phyloP scores from a whole-genome alignment of 106 monocot species.

The Xerophyta viscosa region DNA sequence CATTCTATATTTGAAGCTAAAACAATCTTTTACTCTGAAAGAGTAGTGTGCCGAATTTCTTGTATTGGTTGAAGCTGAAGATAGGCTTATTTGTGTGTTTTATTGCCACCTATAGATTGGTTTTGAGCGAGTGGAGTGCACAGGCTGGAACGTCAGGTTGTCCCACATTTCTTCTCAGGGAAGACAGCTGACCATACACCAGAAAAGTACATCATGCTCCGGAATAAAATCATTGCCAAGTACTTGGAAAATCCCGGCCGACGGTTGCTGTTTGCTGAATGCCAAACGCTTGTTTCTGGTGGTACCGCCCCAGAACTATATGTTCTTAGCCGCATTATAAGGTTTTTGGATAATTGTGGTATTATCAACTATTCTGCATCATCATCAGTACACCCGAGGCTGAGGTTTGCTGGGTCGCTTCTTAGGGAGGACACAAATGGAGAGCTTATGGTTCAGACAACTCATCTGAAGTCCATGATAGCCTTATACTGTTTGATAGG shows the following conservation, averaged over 20 bases:
- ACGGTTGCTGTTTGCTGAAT: slow-evolving; percentile 63
- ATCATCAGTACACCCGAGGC: slow-evolving; percentile 34
- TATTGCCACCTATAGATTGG: slow-evolving; percentile 54
- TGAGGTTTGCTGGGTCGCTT: slow-evolving; percentile 45
- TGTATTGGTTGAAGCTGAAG: not conserved
- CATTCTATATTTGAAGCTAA: too few relatives aligned
- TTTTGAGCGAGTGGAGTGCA: slow-evolving; percentile 60
- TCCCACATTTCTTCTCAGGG: slow-evolving; percentile 93
- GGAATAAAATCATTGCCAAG: slow-evolving; percentile 71
- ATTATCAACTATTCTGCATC: slow-evolving; percentile 81
- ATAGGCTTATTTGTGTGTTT: not conserved
- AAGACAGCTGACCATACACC: slow-evolving; percentile 64
- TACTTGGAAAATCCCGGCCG: slow-evolving; percentile 70
- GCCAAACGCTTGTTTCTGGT: slow-evolving; percentile 51
- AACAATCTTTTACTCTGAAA: too few relatives aligned
- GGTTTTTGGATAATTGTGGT: slow-evolving; percentile 94
- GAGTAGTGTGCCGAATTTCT: too few relatives aligned
- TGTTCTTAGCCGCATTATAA: slow-evolving; percentile 79
- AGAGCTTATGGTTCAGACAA: slow-evolving; percentile 61
- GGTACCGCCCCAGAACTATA: slow-evolving; percentile 46
- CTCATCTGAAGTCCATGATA: slow-evolving; percentile 72
- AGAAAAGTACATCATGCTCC: slow-evolving; percentile 56
- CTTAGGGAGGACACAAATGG: slow-evolving; percentile 69
- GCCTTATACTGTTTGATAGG: slow-evolving; percentile 85
- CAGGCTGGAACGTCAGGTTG: slow-evolving; percentile 88